Base-by-base conservation (phyloP, 306 rosid genomes). In the Vachellia collinsii region DNA sequence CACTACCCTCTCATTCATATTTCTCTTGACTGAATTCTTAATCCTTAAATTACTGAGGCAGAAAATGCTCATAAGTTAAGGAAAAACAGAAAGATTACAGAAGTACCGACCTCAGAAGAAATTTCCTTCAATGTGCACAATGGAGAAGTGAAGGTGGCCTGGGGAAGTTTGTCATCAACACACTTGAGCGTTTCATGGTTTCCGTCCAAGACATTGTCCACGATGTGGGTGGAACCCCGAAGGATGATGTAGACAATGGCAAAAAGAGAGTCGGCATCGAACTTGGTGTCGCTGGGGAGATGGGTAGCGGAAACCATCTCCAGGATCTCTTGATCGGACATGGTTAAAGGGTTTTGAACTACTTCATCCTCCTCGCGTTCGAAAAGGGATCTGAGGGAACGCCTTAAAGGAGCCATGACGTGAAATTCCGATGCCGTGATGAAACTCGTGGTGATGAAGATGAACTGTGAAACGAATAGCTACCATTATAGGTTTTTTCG, bases 181-280 rank as follows among this genome's bases (percentile, higher is more conserved):
- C 17, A 48, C 42, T 70, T 81, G 1, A 13, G 66, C 22, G 67
- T 51, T n/a, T 61, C 61, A 19, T 54, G 77, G 48, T 41, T 53
- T 46, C 88, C 88, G 82, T 71, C 85, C 64, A 83, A 77, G 10
- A 86, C 44, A 11, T 72, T 72, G 51, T 83, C 85, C 7, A 86
- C 89, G n/a, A 74, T 42, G n/a, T 36, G 80, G 29, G 80, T 59
- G 5, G 87, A 70, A 50, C 36, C 83, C 59, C 77, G 69, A n/a
- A 80, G 80, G 64, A 83, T 77, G 78, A 51, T 77, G 36, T 86
- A 76, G 0, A 77, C 79, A 54, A 86, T 54, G 19, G 3, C 3
- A 12, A 79, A 86, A 11, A 86, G 82, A 23, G 89, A 77, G 56
- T 73, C 83, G 0, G 63, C 78, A 25, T 86, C 89, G 16, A 83